Base-by-base conservation (phyloP, 306 rosid species). In the Lupinus albus region DNA sequence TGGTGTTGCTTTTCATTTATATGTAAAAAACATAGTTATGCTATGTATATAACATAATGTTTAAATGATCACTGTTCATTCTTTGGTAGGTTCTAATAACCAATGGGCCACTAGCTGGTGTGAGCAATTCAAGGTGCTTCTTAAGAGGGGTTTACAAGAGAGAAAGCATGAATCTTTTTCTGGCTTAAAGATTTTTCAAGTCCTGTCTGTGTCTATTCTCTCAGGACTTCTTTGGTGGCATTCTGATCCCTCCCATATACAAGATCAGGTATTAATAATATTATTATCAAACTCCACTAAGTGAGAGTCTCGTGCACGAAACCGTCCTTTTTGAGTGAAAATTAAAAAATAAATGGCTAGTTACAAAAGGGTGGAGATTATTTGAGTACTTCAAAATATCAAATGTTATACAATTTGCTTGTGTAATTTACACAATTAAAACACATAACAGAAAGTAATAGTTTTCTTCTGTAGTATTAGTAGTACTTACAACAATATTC, bases 151-250 rank as follows among this genome's bases (percentile, higher is more conserved):
- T 64, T 73, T 92, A 64, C 65, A 78, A 39, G 98, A 89, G 53
- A 87, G 98, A 58, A 87, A 82, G 51, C 95, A 89, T 68, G 96
- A 92, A 84, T 89, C 98, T 28, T 92, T 84, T 78, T 92, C 98
- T 7, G 89, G 91, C 57, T 67, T 92, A 14, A 85, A 82, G 73
- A 92, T 92, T 83, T 87, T 89, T 48, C 98, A 92, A 76, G 95
- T 89, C 46, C 68, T 89, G 82, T 89, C 96, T 39, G 98, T 89
- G 6, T 79, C 98, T 35, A 12, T 92, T 73, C 88, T 92, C 44
- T 87, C 96, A 1, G 96, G 96, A 32, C 91, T 89, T 20, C 70
- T 89, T 0, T 92, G 98, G 98, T 92, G 95, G 96, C 86, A 89
- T 65, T 84, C 93, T 60, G 82, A 86, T 74, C 67, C 82, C 48